Conservation (phyloP, 441 rosid genomes). For the Populus tomentosa region DNA sequence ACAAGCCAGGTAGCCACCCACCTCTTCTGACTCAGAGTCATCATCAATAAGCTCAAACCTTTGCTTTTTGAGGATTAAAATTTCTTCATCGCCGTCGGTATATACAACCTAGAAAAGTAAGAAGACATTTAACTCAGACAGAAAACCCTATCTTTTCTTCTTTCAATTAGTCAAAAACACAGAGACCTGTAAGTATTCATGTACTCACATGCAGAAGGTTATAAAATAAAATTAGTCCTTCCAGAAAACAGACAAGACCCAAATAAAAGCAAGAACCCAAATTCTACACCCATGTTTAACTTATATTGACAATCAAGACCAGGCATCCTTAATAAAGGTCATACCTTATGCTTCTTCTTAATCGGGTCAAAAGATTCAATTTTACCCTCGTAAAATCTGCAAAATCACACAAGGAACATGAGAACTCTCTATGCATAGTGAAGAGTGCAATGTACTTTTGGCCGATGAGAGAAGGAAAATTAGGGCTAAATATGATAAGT, state of each 20-base stretch:
- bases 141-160: not conserved
- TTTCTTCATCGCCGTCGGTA: slow-evolving; percentile 76
- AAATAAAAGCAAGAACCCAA: not conserved
- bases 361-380: slow-evolving; percentile 52
- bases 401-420: slow-evolving; percentile 14
- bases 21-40: slow-evolving; percentile 47
- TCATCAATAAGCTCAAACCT: slow-evolving; percentile 48
- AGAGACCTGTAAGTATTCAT: not conserved
- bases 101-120: slow-evolving; percentile 51
- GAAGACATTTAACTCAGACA: slow-evolving; percentile 2
- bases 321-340: slow-evolving; percentile 14
- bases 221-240: not conserved
- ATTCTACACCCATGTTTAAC: not conserved
- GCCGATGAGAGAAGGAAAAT: not conserved
- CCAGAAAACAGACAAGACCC: not conserved
- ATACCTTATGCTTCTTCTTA: slow-evolving; percentile 85
- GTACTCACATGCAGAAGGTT: not conserved
- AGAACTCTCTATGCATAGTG: not conserved
- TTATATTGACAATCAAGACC: not conserved
- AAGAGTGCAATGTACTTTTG: not conserved
- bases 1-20: not conserved
- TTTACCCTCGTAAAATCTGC: slow-evolving; percentile 80
- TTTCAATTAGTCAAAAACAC: not conserved
- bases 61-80: slow-evolving; percentile 56
- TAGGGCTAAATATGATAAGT: not conserved